Evolutionary conservation across 768 basidiomycete species (phyloP).

Genomic region (Podaxis rugospora): DNA sequence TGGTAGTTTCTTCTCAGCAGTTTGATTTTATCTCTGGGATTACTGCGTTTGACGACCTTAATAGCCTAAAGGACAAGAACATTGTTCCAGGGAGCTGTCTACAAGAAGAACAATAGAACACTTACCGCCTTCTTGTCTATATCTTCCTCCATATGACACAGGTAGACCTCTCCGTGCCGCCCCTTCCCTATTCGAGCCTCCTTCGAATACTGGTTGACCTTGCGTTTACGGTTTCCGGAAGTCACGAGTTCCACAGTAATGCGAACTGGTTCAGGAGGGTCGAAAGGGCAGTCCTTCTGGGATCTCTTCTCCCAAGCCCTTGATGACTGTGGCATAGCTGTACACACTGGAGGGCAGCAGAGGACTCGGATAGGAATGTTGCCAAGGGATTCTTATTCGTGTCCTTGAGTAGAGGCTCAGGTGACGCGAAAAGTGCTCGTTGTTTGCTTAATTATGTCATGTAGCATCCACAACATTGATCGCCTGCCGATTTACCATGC

Average conservation of each 20-base stretch:
- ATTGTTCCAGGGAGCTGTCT: not conserved
- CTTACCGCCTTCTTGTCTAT: constrained; percentile 42
- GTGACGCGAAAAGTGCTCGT: not conserved
- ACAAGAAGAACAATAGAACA: constrained; percentile 10
- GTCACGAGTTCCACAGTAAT: constrained; percentile 36
- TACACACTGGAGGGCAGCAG: not conserved
- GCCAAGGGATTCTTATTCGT: not conserved
- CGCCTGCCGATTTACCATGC: not conserved
- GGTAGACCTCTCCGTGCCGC: constrained; percentile 61
- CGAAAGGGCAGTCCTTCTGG: constrained; percentile 23
- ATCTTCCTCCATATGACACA: constrained; percentile 44
- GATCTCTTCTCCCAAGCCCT: constrained; percentile 2
- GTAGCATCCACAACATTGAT: not conserved
- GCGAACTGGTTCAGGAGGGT: constrained; percentile 37
- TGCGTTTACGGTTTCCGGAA: constrained; percentile 25
- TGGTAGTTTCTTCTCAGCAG: constrained; percentile 39
- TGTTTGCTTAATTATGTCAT: constrained; percentile 7
- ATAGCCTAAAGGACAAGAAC: constrained; percentile 46
- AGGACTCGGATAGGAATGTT: not conserved
- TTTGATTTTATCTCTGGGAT: constrained; percentile 63
- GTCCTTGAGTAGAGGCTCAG: constrained; percentile 2
- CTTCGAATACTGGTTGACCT: constrained; percentile 69
- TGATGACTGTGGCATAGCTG: constrained; percentile 1
- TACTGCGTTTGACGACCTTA: constrained; percentile 63
- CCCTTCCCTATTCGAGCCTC: constrained; percentile 33